Conservation (phyloP, 2,329 filamentous ascomycete genomes). For the Decorospora gaudefroyi region DNA sequence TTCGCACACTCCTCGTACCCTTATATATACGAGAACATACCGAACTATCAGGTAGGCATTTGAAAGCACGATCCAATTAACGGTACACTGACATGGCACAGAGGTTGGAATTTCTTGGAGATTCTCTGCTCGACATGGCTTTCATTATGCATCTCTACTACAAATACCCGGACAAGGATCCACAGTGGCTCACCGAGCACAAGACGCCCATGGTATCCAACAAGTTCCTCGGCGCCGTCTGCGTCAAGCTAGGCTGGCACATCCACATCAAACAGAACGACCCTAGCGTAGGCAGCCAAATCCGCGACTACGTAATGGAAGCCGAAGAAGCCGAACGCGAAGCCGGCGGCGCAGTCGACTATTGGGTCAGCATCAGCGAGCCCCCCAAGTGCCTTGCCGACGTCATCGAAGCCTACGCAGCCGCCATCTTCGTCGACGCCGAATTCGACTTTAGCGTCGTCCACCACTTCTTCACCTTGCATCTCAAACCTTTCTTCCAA, state of each 20-base stretch:
- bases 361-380: conserved; percentile 64
- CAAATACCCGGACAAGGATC: conserved; percentile 75
- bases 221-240: conserved; percentile 83
- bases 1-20: conserved; percentile 88
- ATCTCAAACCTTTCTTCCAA: conserved; percentile 77
- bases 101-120: conserved; percentile 87
- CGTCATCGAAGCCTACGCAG: conserved; percentile 85
- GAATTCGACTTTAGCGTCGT: conserved; percentile 76
- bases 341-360: conserved; percentile 62
- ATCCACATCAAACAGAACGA: conserved; percentile 65
- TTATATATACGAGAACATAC: conserved; percentile 73
- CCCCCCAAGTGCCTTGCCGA: conserved; percentile 82
- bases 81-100: neutral
- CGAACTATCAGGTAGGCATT: conserved; percentile 88
- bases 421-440: conserved; percentile 89
- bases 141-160: conserved; percentile 83
- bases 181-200: conserved; percentile 97
- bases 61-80: too few species aligned
- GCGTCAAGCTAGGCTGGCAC: conserved; percentile 78
- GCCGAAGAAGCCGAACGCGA: conserved; percentile 59
- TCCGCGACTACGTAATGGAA: conserved; percentile 61
- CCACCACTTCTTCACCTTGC: conserved; percentile 73
- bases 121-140: conserved; percentile 83
- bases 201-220: conserved; percentile 99
- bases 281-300: conserved; percentile 57